Evolutionary conservation across 2,329 filamentous ascomycete genomes (phyloP).

Genomic region (Periconia digitata): DNA sequence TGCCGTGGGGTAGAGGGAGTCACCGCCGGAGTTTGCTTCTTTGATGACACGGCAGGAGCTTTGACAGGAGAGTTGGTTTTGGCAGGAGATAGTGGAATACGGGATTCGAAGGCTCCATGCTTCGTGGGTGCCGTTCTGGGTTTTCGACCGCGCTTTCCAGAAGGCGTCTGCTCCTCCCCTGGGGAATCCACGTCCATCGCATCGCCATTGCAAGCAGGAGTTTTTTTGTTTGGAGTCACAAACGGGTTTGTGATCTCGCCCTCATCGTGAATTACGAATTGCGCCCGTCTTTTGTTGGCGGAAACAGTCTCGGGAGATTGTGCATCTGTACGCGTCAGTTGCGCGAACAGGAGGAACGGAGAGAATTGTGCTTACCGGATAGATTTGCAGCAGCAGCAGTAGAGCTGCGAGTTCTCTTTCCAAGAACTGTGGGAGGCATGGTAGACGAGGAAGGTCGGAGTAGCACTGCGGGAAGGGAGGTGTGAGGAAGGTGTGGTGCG

Average conservation of each 20-base stretch:
- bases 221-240: constrained; percentile 39
- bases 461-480: constrained; percentile 13
- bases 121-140: constrained; percentile 49
- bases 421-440: constrained; percentile 40
- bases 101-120: constrained; percentile 47
- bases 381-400: constrained; percentile 20
- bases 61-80: constrained; percentile 52
- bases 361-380: constrained; percentile 25
- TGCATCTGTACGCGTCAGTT: constrained; percentile 30
- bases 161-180: constrained; percentile 34
- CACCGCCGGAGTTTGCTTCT: constrained; percentile 44
- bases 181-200: constrained; percentile 48
- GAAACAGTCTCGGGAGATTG: constrained; percentile 29
- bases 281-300: constrained; percentile 47
- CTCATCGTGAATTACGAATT: constrained; percentile 54
- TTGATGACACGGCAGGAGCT: constrained; percentile 47
- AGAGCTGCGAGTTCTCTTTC: constrained; percentile 43
- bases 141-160: constrained; percentile 37
- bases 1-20: constrained; percentile 75
- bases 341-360: constrained; percentile 15
- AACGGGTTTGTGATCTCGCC: constrained; percentile 70
- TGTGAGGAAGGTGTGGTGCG: not conserved
- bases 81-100: constrained; percentile 47
- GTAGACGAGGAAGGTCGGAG: constrained; percentile 5
- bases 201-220: constrained; percentile 42